A percentile compares a stretch with the other conserved stretches of the same genome.
These are phyloP conservation scores for Coelastrella sp. DNA, from an alignment of 139 green algal genomes.

Conservation along the genomic window DNA sequence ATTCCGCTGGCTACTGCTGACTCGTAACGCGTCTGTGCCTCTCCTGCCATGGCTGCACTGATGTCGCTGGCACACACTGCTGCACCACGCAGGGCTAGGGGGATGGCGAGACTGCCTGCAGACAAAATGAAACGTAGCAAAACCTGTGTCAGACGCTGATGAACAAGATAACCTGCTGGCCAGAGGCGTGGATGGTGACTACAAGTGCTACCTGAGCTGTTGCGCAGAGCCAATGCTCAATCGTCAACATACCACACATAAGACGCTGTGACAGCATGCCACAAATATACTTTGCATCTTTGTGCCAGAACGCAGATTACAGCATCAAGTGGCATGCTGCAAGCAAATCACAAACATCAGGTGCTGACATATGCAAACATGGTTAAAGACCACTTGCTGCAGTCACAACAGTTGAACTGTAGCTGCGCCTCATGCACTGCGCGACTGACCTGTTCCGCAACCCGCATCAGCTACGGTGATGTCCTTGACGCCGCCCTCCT, in stretches of 20 bases:
- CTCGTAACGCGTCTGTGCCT: constrained; percentile 75
- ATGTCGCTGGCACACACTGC: constrained; percentile 93
- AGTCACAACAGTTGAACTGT: too few species aligned
- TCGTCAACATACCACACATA: too few species aligned
- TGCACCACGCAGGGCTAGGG: constrained; percentile 87
- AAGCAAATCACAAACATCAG: background rate
- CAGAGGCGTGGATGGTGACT: too few species aligned
- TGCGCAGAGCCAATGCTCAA: too few species aligned
- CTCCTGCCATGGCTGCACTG: constrained; percentile 84
- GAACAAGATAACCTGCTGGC: too few species aligned
- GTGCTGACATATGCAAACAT: background rate
- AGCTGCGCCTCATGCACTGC: background rate
- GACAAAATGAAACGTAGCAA: too few species aligned
- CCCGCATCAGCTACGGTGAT: constrained; percentile 90
- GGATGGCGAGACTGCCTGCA: constrained; percentile 84
- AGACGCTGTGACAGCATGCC: too few species aligned
- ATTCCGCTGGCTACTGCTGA: constrained; percentile 57
- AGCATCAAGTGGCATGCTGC: background rate
- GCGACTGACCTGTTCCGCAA: constrained; percentile 89
- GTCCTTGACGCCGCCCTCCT: constrained; percentile 86
- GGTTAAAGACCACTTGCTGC: too few species aligned
- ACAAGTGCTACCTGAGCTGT: too few species aligned
- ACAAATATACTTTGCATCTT: background rate
- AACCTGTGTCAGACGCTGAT: too few species aligned
- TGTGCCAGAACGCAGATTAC: background rate